Conservation (phyloP, 1,284 basidiomycete species). For the Fomitiporia mediterranea region DNA sequence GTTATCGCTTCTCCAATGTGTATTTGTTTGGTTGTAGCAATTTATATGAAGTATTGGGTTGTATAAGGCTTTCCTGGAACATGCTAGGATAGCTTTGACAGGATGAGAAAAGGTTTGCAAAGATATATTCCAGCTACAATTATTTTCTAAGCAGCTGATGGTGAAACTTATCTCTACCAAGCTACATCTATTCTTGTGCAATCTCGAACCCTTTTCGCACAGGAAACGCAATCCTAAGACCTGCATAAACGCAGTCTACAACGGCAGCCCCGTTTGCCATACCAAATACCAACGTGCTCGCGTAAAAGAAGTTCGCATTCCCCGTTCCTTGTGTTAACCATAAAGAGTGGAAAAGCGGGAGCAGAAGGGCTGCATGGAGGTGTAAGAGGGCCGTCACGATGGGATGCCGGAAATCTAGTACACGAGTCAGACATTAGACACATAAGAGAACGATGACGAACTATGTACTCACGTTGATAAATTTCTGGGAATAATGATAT, state of each 20-base stretch:
- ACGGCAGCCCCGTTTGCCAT: slow-evolving; percentile 81
- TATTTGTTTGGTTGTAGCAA: too few species aligned
- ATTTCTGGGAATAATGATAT: slow-evolving; percentile 81
- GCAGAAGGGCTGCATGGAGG: slow-evolving; percentile 79
- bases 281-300: slow-evolving; percentile 90
- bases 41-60: too few species aligned
- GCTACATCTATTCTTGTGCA: slow-evolving; percentile 51
- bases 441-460: too few species aligned
- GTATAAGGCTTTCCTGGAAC: too few species aligned
- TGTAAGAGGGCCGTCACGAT: slow-evolving; percentile 83
- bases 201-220: slow-evolving; percentile 50
- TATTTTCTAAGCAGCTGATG: too few species aligned
- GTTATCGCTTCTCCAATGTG: too few species aligned
- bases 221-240: slow-evolving; percentile 65
- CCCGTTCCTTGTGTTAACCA: slow-evolving; percentile 93
- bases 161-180: too few species aligned
- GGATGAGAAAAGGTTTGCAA: too few species aligned
- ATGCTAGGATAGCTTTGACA: too few species aligned
- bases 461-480: slow-evolving; percentile 76
- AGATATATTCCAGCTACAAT: too few species aligned
- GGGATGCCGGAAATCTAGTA: slow-evolving; percentile 78
- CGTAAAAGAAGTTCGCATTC: slow-evolving; percentile 99
- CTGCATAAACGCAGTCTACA: slow-evolving; percentile 79
- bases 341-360: slow-evolving; percentile 88
- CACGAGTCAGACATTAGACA: too few species aligned